Evolutionary conservation across 2,329 filamentous ascomycete species (phyloP).

Genomic region (Aspergillus carbonarius): DNA sequence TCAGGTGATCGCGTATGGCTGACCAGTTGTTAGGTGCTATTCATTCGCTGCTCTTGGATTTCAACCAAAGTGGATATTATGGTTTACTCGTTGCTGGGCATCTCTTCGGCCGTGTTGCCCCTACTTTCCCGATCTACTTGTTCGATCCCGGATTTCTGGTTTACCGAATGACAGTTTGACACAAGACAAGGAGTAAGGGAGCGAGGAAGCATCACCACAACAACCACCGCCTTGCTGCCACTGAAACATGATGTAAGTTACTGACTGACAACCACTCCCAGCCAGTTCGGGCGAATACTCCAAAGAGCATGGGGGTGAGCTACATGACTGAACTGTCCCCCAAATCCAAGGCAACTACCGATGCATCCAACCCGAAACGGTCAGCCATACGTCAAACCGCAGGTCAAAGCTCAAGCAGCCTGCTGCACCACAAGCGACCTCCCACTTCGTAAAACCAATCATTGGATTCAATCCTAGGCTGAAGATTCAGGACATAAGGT

Average conservation of each 20-base stretch:
- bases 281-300: neutral
- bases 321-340: neutral
- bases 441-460: conserved; percentile 7
- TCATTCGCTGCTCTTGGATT: neutral
- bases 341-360: conserved; percentile 13
- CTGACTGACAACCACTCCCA: neutral
- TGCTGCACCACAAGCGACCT: conserved; percentile 6
- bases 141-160: neutral
- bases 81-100: neutral
- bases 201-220: conserved; percentile 2
- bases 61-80: neutral
- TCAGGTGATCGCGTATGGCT: conserved; percentile 1
- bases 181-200: conserved; percentile 3
- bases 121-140: neutral
- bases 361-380: conserved; percentile 6
- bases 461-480: neutral
- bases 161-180: conserved; percentile 12
- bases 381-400: conserved; percentile 11
- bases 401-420: conserved; percentile 18
- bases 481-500: neutral
- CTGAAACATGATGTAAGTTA: conserved; percentile 3
- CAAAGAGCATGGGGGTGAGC: neutral
- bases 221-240: conserved; percentile 1
- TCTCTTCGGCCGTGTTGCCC: neutral
- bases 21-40: neutral